Percentiles rank a stretch among this genome's conserved stretches.
Evolutionary conservation across 2,329 filamentous ascomycete species (phyloP).

Genomic region (Alternaria incomplexa): DNA sequence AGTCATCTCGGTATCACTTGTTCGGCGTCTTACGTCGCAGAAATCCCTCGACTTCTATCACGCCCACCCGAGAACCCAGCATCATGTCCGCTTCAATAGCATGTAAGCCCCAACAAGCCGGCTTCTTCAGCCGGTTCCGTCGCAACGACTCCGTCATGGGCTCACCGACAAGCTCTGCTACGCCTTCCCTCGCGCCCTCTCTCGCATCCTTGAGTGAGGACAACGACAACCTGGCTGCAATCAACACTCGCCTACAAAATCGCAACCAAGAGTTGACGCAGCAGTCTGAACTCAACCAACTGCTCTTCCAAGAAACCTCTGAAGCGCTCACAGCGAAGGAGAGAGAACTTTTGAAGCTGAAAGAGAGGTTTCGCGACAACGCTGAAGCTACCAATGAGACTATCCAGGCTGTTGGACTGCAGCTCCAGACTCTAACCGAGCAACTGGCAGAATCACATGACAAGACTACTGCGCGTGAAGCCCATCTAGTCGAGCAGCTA

Average conservation of each 20-base stretch:
- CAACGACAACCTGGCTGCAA: neutral
- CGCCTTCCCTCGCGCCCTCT: neutral
- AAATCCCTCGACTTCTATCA: neutral
- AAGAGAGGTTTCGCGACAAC: neutral
- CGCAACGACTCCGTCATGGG: neutral
- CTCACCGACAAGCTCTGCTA: neutral
- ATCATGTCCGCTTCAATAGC: neutral
- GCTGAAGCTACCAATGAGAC: neutral
- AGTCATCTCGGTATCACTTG: neutral
- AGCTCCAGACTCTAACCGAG: neutral
- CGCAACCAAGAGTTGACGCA: neutral
- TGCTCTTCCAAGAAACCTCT: neutral
- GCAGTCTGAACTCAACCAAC: neutral
- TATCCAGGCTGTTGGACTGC: neutral
- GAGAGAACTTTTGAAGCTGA: neutral
- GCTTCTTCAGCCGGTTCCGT: neutral
- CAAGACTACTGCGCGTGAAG: neutral
- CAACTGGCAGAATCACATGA: neutral
- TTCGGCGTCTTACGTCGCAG: neutral
- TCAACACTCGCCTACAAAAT: neutral
- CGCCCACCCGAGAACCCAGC: neutral
- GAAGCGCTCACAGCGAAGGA: neutral
- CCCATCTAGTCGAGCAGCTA: too few species aligned
- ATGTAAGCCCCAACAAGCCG: neutral
- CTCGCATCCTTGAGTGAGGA: neutral